Evolutionary conservation across 164 flowering plant genomes (phyloP).

Genomic region (Vitis vinifera): DNA sequence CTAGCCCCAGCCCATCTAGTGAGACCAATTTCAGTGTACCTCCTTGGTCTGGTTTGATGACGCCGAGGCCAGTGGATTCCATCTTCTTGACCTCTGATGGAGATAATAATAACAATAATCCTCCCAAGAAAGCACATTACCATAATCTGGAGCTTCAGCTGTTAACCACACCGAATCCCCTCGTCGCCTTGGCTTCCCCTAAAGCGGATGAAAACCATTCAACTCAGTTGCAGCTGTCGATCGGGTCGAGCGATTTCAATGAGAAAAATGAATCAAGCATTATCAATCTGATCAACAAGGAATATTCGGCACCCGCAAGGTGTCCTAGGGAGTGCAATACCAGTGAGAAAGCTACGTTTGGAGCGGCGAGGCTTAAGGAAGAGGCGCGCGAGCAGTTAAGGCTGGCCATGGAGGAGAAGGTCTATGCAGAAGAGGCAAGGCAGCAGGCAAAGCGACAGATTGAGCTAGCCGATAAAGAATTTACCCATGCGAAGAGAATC

Average conservation of each 20-base stretch:
- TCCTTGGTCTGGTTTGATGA: constrained; percentile 38
- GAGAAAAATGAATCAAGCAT: constrained; percentile 19
- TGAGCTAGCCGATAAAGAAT: constrained; percentile 80
- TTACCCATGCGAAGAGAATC: constrained; percentile 73
- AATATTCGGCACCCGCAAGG: neutral
- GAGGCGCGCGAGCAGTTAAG: constrained; percentile 55
- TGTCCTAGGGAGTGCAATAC: constrained; percentile 18
- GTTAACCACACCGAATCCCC: constrained; percentile 34
- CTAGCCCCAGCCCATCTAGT: constrained; percentile 82
- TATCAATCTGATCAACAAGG: constrained; percentile 7
- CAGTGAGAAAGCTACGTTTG: constrained; percentile 10
- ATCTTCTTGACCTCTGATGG: constrained; percentile 22
- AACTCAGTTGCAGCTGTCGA: constrained; percentile 72
- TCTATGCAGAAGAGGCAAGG: constrained; percentile 77
- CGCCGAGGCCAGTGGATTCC: constrained; percentile 25
- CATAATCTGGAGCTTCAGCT: constrained; percentile 82
- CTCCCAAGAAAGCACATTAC: constrained; percentile 4
- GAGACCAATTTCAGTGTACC: constrained; percentile 64
- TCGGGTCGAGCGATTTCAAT: constrained; percentile 50
- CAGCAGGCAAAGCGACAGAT: constrained; percentile 68
- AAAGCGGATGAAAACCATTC: constrained; percentile 44
- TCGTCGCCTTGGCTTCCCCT: constrained; percentile 16
- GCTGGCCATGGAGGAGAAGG: constrained; percentile 68
- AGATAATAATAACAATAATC: neutral
- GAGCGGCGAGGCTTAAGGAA: constrained; percentile 34